phyloP scores from a whole-genome alignment of 768 basidiomycete genomes.

The Boletus rex-veris region DNA sequence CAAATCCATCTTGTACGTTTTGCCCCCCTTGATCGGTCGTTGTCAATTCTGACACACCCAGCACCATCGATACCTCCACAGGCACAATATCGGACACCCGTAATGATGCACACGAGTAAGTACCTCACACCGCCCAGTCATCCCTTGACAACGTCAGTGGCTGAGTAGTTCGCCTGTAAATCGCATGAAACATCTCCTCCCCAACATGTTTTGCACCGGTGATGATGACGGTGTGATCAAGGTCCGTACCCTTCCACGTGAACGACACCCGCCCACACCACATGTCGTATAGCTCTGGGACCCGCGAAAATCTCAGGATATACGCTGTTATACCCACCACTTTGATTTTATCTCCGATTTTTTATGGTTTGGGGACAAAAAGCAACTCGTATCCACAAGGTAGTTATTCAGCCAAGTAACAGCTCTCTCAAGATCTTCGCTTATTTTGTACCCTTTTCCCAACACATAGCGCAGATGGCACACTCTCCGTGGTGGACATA shows the following conservation, averaged over 20 bases:
- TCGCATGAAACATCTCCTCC: constrained; percentile 68
- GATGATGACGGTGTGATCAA: constrained; percentile 96
- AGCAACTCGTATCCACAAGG: constrained; percentile 87
- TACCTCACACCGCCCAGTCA: constrained; percentile 12
- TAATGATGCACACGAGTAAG: constrained; percentile 67
- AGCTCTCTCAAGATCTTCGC: neutral
- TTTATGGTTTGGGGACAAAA: constrained; percentile 79
- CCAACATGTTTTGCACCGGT: constrained; percentile 76
- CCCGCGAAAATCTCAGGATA: constrained; percentile 60
- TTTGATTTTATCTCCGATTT: constrained; percentile 96
- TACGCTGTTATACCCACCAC: constrained; percentile 77
- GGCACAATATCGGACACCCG: constrained; percentile 47
- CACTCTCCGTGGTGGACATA: constrained; percentile 88
- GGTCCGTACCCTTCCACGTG: constrained; percentile 39
- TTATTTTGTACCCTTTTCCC: neutral
- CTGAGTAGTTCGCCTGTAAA: constrained; percentile 74
- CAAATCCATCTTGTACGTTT: constrained; percentile 70
- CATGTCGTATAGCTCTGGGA: constrained; percentile 74
- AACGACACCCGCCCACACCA: neutral
- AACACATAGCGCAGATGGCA: constrained; percentile 77
- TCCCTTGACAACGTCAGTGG: constrained; percentile 34
- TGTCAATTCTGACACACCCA: constrained; percentile 29
- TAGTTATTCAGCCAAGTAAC: constrained; percentile 27
- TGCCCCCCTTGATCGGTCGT: neutral
- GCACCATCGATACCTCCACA: constrained; percentile 65